Percentiles rank a stretch among this genome's conserved stretches.
Conservation (phyloP, 768 basidiomycete genomes). For the Tylopilus subfusipes region DNA sequence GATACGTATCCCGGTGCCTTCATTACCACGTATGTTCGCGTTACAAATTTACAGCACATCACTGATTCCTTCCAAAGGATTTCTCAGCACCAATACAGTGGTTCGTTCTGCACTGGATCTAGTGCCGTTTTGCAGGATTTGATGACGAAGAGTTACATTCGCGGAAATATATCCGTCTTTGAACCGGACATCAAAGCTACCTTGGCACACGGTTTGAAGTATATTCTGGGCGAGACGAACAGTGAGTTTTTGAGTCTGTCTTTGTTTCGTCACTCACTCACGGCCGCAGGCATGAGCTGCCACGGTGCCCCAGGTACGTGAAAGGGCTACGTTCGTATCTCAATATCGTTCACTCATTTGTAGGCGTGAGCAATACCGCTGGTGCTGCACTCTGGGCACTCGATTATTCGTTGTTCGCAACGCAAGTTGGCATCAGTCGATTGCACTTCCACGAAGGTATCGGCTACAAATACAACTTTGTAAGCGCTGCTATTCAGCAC, state of each 20-base stretch:
- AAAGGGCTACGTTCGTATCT: neutral
- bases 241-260: conserved; percentile 39
- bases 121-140: conserved; percentile 55
- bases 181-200: conserved; percentile 53
- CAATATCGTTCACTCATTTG: conserved; percentile 7
- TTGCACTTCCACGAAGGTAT: conserved; percentile 66
- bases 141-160: conserved; percentile 58
- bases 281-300: conserved; percentile 30
- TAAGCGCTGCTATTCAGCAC: conserved; percentile 13
- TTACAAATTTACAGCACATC: neutral
- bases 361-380: conserved; percentile 64
- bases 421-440: conserved; percentile 50
- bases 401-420: conserved; percentile 61
- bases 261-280: neutral
- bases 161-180: conserved; percentile 54
- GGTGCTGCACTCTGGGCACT: conserved; percentile 67
- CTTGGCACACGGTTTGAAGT: conserved; percentile 43
- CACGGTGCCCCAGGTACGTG: conserved; percentile 34
- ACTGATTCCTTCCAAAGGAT: conserved; percentile 23
- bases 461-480: conserved; percentile 70
- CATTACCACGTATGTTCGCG: conserved; percentile 48
- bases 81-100: conserved; percentile 48
- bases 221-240: conserved; percentile 63
- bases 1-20: conserved; percentile 43
- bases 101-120: conserved; percentile 57